Evolutionary conservation across 805 yeast genomes (phyloP), one percentile per base, ranked within the genome.

Genomic region (Myxozyma vanderwaltii): DNA sequence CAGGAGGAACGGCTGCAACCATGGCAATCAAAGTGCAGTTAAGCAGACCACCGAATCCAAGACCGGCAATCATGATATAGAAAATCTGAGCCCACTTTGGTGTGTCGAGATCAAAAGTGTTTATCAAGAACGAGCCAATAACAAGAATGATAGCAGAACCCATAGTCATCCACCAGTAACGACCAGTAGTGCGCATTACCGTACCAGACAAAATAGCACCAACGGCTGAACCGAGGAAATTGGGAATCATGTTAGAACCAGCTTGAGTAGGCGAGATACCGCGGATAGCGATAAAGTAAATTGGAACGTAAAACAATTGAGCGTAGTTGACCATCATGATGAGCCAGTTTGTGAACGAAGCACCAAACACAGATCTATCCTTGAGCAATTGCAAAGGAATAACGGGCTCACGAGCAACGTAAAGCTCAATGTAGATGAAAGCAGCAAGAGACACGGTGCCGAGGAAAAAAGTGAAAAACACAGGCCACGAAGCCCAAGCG

Each of bases 311-410:
- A 72, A 79, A 89, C 54, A 89, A 70, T 64, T 79, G 77, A 1
- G 90, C 76, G 70, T 81, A 87, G 24, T 81, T 80, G 1, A 83
- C 78, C 87, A 88, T 88, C 7, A 89, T 83, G 72, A 80, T 77
- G 67, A 87, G 85, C 85, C 89, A 84, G 71, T 86, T 86, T 47
- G 86, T 79, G 59, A 88, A 74, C 0, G 89, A 83, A 0, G 89
- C 83, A 15, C 86, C 79, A 39, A 85, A 71, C 21, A 88, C 80
- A 0, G 92, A 85, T 64, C 84, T 76, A 63, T 82, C 79, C 6
- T 74, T 72, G 65, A 87, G 73, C 48, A 88, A 73, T 12, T 75
- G 72, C 38, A 86, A 76, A 0, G 92, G 91, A 57, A 87, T 77
- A 29, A 86, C 81, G 1, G 94, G 92, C 69, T 86, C 87, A 0